phyloP scores from a whole-genome alignment of 495 filamentous ascomycete genomes.

The Hypoxylon trugodes region DNA sequence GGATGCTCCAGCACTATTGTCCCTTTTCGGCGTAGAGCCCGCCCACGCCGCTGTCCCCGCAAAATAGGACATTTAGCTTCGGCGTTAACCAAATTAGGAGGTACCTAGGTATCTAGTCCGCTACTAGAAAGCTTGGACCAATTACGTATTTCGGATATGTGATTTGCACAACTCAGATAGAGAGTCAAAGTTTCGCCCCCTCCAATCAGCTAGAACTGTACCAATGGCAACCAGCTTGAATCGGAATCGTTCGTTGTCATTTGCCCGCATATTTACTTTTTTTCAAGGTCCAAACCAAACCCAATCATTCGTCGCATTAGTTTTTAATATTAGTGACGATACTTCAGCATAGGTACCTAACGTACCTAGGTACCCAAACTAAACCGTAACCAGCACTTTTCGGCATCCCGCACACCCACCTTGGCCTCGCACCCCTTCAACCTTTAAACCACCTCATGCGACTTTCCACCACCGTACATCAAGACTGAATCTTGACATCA shows the following conservation, averaged over 20 bases:
- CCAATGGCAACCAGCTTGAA: not conserved
- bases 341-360: not conserved
- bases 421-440: not conserved
- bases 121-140: conserved; percentile 24
- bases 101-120: not conserved
- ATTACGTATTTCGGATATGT: conserved; percentile 34
- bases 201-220: not conserved
- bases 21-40: conserved; percentile 16
- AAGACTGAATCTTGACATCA: conserved; percentile 8
- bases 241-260: conserved; percentile 18
- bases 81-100: not conserved
- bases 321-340: conserved; percentile 10
- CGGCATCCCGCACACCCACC: not conserved
- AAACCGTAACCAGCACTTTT: not conserved
- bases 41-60: conserved; percentile 20
- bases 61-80: conserved; percentile 8
- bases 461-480: not conserved
- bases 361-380: conserved; percentile 2
- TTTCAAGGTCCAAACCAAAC: conserved; percentile 20
- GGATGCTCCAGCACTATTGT: not conserved
- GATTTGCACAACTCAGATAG: conserved; percentile 3
- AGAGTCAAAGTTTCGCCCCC: conserved; percentile 4
- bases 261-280: conserved; percentile 2
- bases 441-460: conserved; percentile 9
- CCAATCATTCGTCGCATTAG: no score